Percentiles rank a stretch among this genome's conserved stretches.
phyloP scores from a whole-genome alignment of 2,329 filamentous ascomycete species.

The Fusarium sp. region DNA sequence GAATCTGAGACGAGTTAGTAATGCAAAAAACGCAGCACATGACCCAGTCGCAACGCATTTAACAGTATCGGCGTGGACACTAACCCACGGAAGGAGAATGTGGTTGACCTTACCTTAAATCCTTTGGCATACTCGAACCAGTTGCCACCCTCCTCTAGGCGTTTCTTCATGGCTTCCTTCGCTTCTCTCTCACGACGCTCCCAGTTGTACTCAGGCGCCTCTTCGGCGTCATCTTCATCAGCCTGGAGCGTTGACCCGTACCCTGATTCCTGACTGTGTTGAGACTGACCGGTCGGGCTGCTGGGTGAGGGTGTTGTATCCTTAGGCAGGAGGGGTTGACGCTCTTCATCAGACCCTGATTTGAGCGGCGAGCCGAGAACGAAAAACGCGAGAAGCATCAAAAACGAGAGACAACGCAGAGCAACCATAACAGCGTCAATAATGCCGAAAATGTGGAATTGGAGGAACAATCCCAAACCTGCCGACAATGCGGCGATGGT shows the following conservation, averaged over 20 bases:
- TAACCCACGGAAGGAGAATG: background rate
- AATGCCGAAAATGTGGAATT: slow-evolving; percentile 36
- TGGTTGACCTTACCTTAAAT: slow-evolving; percentile 69
- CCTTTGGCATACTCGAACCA: slow-evolving; percentile 84
- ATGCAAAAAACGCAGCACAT: background rate
- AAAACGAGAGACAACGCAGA: slow-evolving; percentile 41
- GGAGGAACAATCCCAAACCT: slow-evolving; percentile 8
- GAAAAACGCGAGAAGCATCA: slow-evolving; percentile 35
- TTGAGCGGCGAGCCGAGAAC: slow-evolving; percentile 33
- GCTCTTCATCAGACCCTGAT: slow-evolving; percentile 67
- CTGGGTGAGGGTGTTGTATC: slow-evolving; percentile 36
- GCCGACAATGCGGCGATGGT: slow-evolving; percentile 56
- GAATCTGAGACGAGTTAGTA: slow-evolving; percentile 65
- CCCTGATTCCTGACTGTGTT: slow-evolving; percentile 46
- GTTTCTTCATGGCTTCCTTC: slow-evolving; percentile 75
- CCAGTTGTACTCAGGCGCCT: slow-evolving; percentile 68
- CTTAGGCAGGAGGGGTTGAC: slow-evolving; percentile 69
- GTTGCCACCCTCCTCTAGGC: slow-evolving; percentile 80
- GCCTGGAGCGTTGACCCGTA: slow-evolving; percentile 62
- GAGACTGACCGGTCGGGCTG: slow-evolving; percentile 40
- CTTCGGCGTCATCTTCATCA: slow-evolving; percentile 56
- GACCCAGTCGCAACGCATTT: background rate
- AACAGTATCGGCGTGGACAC: background rate
- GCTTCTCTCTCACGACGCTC: slow-evolving; percentile 67
- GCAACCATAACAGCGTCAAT: slow-evolving; percentile 44